Conservation (phyloP, 768 basidiomycete genomes). For the Amylocystis lapponica region DNA sequence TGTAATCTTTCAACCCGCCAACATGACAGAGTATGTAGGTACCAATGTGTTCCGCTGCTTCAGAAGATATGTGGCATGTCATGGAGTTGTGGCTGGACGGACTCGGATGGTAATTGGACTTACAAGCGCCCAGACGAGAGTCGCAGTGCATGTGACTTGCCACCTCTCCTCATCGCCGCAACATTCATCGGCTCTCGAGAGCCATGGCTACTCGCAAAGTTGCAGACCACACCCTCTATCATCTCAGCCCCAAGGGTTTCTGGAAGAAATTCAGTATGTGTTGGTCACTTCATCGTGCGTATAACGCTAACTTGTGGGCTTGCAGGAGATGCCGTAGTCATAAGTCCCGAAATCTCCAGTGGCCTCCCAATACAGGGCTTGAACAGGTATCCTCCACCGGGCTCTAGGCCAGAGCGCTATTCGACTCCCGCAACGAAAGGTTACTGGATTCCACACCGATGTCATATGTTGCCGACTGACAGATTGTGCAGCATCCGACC, state of each 20-base stretch:
- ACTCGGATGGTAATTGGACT: too few relatives aligned
- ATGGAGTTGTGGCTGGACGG: too few relatives aligned
- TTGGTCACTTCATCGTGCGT: background rate
- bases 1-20: too few relatives aligned
- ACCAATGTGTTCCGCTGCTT: too few relatives aligned
- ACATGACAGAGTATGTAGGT: too few relatives aligned
- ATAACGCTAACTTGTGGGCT: background rate
- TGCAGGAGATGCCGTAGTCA: constrained; percentile 74
- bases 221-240: constrained; percentile 87
- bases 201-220: constrained; percentile 71
- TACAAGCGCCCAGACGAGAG: too few relatives aligned
- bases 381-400: constrained; percentile 83
- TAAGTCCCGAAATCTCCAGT: constrained; percentile 88
- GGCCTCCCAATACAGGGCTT: constrained; percentile 74
- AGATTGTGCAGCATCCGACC: constrained; percentile 65
- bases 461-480: constrained; percentile 15
- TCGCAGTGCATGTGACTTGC: too few relatives aligned
- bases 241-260: constrained; percentile 83
- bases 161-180: too few relatives aligned
- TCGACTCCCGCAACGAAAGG: constrained; percentile 88
- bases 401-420: constrained; percentile 81
- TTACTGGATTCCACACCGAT: too few relatives aligned
- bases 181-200: too few relatives aligned
- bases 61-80: too few relatives aligned
- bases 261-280: constrained; percentile 94